These are phyloP conservation scores for Lolium multiflorum DNA, from an alignment of 176 grass and related monocot genomes.

Conservation along the genomic window DNA sequence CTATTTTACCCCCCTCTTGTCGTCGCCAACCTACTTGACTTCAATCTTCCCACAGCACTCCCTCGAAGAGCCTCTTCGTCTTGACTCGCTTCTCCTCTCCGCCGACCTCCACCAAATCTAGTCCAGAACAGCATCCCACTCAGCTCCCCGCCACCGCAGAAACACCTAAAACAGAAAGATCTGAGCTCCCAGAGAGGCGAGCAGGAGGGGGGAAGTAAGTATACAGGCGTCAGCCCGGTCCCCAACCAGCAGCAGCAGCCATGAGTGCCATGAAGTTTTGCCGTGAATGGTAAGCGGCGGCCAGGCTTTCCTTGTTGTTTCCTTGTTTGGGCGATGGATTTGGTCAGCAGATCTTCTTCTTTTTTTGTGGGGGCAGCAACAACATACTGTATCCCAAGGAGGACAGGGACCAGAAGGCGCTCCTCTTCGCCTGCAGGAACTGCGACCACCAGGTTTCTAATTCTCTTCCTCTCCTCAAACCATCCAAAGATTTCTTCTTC, in stretches of 20 bases:
- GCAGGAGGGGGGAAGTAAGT: neutral
- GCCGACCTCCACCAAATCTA: slow-evolving; percentile 2
- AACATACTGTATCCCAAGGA: slow-evolving; percentile 81
- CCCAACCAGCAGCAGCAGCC: slow-evolving; percentile 36
- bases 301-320: neutral
- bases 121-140: neutral
- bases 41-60: neutral
- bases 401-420: slow-evolving; percentile 66
- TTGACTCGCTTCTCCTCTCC: neutral
- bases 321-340: slow-evolving; percentile 13
- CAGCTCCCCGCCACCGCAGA: neutral
- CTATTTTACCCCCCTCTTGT: neutral
- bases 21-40: neutral
- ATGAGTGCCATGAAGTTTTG: slow-evolving; percentile 92
- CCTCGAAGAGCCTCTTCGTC: neutral
- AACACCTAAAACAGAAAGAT: slow-evolving; percentile 31
- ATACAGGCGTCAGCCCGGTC: neutral
- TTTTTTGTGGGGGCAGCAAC: slow-evolving; percentile 46
- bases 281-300: slow-evolving; percentile 65
- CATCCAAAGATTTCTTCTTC: neutral
- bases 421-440: slow-evolving; percentile 73
- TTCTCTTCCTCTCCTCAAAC: neutral
- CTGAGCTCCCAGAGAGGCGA: slow-evolving; percentile 24
- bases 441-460: slow-evolving; percentile 61
- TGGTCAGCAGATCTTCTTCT: neutral